A percentile compares a stretch with the other conserved stretches of the same genome.
Conservation (phyloP, 2,329 filamentous ascomycete species). For the Penicillium hordei region DNA sequence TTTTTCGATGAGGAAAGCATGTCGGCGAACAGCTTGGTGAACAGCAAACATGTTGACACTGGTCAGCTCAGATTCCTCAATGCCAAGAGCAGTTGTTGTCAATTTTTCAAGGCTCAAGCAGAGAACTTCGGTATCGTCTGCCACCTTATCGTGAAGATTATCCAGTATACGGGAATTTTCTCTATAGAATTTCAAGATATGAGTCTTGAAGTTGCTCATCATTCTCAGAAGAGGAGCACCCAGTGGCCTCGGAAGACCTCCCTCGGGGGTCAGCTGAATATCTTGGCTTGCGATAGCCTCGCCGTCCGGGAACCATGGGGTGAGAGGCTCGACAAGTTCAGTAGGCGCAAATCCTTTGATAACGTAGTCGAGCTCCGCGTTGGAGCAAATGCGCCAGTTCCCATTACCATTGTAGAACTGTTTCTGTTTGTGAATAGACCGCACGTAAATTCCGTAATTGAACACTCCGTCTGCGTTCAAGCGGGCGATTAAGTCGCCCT, state of each 20-base stretch:
- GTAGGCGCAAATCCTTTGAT: constrained; percentile 51
- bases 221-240: constrained; percentile 38
- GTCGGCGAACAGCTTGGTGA: constrained; percentile 33
- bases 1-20: constrained; percentile 37
- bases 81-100: constrained; percentile 35
- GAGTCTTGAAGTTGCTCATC: constrained; percentile 36
- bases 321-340: constrained; percentile 47
- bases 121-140: constrained; percentile 37
- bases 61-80: constrained; percentile 31
- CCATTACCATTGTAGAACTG: constrained; percentile 47
- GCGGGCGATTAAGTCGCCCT: constrained; percentile 44
- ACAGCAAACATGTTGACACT: constrained; percentile 37
- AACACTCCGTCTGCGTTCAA: constrained; percentile 30
- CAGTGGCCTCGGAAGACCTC: constrained; percentile 42
- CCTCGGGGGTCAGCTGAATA: constrained; percentile 41
- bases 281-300: constrained; percentile 28
- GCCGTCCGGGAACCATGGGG: constrained; percentile 52
- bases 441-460: constrained; percentile 43
- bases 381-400: constrained; percentile 43
- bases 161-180: constrained; percentile 37
- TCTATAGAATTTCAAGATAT: constrained; percentile 37
- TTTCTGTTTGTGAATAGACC: constrained; percentile 41
- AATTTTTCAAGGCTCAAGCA: constrained; percentile 41
- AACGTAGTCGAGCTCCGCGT: constrained; percentile 48
- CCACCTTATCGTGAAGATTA: constrained; percentile 39